Base-by-base conservation (phyloP, 2,329 filamentous ascomycete genomes). In the Pleoardoris graminearum region DNA sequence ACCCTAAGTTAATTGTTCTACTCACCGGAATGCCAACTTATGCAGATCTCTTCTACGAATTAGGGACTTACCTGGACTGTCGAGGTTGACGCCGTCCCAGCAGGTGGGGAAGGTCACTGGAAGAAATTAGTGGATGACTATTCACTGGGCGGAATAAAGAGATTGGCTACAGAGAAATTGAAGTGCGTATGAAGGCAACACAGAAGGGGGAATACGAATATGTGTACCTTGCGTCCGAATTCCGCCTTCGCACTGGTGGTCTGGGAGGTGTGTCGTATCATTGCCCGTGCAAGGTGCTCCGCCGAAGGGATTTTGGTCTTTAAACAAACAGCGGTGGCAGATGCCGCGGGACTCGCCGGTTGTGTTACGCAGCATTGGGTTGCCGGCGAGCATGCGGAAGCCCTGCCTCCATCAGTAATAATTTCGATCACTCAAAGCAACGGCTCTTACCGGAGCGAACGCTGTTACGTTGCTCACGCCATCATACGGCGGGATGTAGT, bases 41-140 rank as follows among this genome's bases (percentile, higher is more conserved):
- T n/a, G n/a, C n/a, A n/a, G n/a, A n/a, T n/a, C n/a, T n/a, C n/a
- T n/a, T n/a, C n/a, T n/a, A n/a, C n/a, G n/a, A n/a, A n/a, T n/a
- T n/a, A n/a, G n/a, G n/a, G n/a, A n/a, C n/a, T n/a, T n/a, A n/a
- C n/a, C n/a, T n/a, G n/a, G n/a, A n/a, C n/a, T n/a, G 61, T 83
- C 81, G 5, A 77, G 51, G 61, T 79, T 79, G 53, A 73, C 72
- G 50, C 78, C 78, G 53, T 80, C 77, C 78, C 79, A 80, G 70
- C 79, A 80, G 23, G 77, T 79, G 0, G 77, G 77, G 66, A 79
- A 80, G 10, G 74, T 72, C 38, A 79, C 74, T 67, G 75, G 75
- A 43, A 19, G 17, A 17, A 11, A 22, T 17, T 10, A 21, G 11
- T 8, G 11, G 5, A n/a, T n/a, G n/a, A n/a, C n/a, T n/a, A n/a